These are phyloP conservation scores for Nakazawaea anatomiae DNA, from an alignment of 805 yeast species.

Conservation along the genomic window DNA sequence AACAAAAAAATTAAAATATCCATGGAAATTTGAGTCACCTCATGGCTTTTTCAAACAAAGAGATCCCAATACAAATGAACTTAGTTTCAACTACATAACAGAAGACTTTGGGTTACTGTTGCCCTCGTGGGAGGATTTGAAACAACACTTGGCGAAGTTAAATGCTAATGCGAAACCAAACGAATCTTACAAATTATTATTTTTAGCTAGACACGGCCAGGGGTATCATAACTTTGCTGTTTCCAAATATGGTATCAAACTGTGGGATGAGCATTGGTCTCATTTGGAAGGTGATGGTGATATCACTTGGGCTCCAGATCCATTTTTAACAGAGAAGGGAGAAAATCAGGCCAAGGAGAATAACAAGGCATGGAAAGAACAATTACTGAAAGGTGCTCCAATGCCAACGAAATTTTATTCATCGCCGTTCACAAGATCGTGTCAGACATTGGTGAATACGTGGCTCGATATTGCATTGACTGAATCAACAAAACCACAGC, in stretches of 20 bases:
- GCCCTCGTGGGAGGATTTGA: slow-evolving; percentile 34
- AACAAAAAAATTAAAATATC: slow-evolving; percentile 22
- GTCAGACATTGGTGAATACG: slow-evolving; percentile 49
- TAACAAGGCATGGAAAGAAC: slow-evolving; percentile 34
- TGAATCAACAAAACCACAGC: slow-evolving; percentile 15
- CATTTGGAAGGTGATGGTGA: slow-evolving; percentile 47
- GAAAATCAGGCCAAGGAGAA: slow-evolving; percentile 48
- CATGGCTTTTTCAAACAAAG: slow-evolving; percentile 46
- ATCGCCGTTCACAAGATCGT: slow-evolving; percentile 61
- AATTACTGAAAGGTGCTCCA: slow-evolving; percentile 43
- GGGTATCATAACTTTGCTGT: slow-evolving; percentile 60
- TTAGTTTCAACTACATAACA: slow-evolving; percentile 34
- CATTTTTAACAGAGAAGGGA: slow-evolving; percentile 51
- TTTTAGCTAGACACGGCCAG: slow-evolving; percentile 65
- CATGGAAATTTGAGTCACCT: slow-evolving; percentile 44
- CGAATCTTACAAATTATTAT: slow-evolving; percentile 41
- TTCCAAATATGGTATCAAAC: slow-evolving; percentile 45
- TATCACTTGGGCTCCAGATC: slow-evolving; percentile 54
- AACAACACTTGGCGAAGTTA: slow-evolving; percentile 25
- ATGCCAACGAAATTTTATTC: slow-evolving; percentile 51
- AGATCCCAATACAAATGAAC: slow-evolving; percentile 32
- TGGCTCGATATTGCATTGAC: slow-evolving; percentile 35
- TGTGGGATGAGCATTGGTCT: slow-evolving; percentile 56
- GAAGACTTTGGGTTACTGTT: slow-evolving; percentile 39
- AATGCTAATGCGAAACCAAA: slow-evolving; percentile 28